Conservation (phyloP, 2,329 filamentous ascomycete species). For the Dactylella cylindrospora region DNA sequence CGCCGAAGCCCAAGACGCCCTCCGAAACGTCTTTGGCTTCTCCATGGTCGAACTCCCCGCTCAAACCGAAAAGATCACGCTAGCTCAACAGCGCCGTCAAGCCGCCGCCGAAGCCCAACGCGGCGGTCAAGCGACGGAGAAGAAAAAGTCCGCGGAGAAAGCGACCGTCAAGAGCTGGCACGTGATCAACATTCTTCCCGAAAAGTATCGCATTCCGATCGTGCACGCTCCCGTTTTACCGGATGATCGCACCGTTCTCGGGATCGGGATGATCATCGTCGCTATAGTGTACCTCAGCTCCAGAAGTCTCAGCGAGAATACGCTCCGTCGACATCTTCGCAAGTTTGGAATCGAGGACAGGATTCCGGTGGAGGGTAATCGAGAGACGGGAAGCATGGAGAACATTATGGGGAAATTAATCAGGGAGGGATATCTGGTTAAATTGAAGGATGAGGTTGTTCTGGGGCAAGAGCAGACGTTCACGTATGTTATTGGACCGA, state of each 20-base stretch:
- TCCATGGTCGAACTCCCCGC: slow-evolving; percentile 79
- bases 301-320: slow-evolving; percentile 73
- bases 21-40: slow-evolving; percentile 83
- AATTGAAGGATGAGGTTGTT: slow-evolving; percentile 62
- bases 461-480: slow-evolving; percentile 70
- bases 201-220: slow-evolving; percentile 64
- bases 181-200: slow-evolving; percentile 71
- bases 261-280: slow-evolving; percentile 77
- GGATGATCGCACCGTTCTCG: slow-evolving; percentile 78
- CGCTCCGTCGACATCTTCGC: slow-evolving; percentile 71
- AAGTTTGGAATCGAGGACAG: slow-evolving; percentile 54
- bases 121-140: slow-evolving; percentile 54
- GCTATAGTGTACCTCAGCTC: slow-evolving; percentile 73
- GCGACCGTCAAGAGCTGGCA: slow-evolving; percentile 71
- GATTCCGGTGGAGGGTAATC: slow-evolving; percentile 72
- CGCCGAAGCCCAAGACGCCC: slow-evolving; percentile 69
- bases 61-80: slow-evolving; percentile 66
- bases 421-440: slow-evolving; percentile 80
- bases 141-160: slow-evolving; percentile 53
- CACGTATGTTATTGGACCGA: slow-evolving; percentile 80
- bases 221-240: slow-evolving; percentile 68
- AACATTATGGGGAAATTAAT: slow-evolving; percentile 72
- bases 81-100: slow-evolving; percentile 54
- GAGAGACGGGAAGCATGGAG: slow-evolving; percentile 75
- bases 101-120: slow-evolving; percentile 48